Base-by-base conservation (phyloP, 768 basidiomycete species). In the Hericium rajendrae region DNA sequence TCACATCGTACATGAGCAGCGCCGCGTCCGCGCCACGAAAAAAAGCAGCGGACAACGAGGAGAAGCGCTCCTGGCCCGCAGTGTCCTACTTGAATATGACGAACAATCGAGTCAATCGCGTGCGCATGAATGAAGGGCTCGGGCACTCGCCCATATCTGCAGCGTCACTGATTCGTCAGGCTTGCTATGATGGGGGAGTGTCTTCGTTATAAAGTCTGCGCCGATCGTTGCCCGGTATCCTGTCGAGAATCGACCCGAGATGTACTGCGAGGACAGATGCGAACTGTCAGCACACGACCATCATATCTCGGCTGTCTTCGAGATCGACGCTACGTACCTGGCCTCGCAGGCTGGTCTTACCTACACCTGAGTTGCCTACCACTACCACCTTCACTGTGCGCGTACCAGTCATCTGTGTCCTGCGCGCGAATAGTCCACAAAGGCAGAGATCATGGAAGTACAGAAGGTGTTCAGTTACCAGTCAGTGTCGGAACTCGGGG, bases 51-150 rank as follows among this genome's bases (percentile, higher is more conserved):
- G 90, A 89, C 16, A 93, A 77, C 41, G 80, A 84, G 1, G 89
- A 89, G 72, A 94, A 93, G 4, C 91, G 81, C 65, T 94, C 91
- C 68, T 94, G 91, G 2, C 91, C 91, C 1, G 89, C 88, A 0
- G 88, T 91, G 65, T 92, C 90, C 85, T 90, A 62, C 20, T 32
- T 32, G 32, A 32, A 32, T 8, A 32, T 10, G 32, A 32, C 32
- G 32, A 32, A 37, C 48, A 9, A 28, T 32, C 32, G 32, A 32
- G 9, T 32, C 9, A 32, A 32, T 32, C 32, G 32, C 32, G 32
- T 32, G 32, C 32, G 26, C 18, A 13, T 46, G 28, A 40, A 13
- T 13, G 6, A 50, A 18, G 59, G 15, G 57, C 26, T 9, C 39
- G 18, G 38, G 49, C 55, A 73, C 69, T 58, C 64, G 80, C 82